Base-by-base conservation (phyloP, 192 early-diverging fungal species). In the Backusella psychrophila region DNA sequence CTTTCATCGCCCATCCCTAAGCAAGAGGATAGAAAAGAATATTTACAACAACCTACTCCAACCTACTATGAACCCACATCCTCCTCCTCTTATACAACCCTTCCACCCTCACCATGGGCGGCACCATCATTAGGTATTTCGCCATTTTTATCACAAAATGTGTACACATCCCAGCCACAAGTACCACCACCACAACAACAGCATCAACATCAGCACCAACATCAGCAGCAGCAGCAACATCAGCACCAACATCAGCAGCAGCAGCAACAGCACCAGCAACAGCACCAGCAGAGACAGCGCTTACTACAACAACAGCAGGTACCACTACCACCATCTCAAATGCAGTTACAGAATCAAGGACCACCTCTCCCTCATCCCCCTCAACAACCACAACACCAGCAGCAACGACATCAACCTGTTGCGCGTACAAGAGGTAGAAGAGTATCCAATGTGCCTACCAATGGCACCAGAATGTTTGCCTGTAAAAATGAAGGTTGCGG, bases 401-500 rank as follows among this genome's bases (percentile, higher is more conserved):
- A 69, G 23, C 68, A 36, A 12, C 68, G n/a, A 41, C 19, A 35
- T 69, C 68, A 35, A 69, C 72, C 75, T 53, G 34, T 19, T 38
- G 78, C 84, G 4, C 82, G 85, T 35, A 86, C 87, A 35, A 72
- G 89, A 34, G 87, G 87, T 56, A 77, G 89, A 35, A 82, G 88
- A n/a, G 87, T 89, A 39, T 84, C 86, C 12, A 88, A 84, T 26
- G 75, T 85, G 12, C 87, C 87, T 9, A 81, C 84, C 6, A 79
- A 83, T 36, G 86, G 87, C 6, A 74, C 84, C 21, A 86, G 89
- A 65, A 83, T 86, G 69, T 89, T 90, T 66, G 86, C 83, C 19
- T 90, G 87, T 77, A 81, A 81, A 49, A 80, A 81, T 39, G 84
- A 84, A 14, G 87, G 84, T 15, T 90, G 89, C 74, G 89, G 89